phyloP scores from a whole-genome alignment of 768 basidiomycete species.

The Pulveroboletus sp. region DNA sequence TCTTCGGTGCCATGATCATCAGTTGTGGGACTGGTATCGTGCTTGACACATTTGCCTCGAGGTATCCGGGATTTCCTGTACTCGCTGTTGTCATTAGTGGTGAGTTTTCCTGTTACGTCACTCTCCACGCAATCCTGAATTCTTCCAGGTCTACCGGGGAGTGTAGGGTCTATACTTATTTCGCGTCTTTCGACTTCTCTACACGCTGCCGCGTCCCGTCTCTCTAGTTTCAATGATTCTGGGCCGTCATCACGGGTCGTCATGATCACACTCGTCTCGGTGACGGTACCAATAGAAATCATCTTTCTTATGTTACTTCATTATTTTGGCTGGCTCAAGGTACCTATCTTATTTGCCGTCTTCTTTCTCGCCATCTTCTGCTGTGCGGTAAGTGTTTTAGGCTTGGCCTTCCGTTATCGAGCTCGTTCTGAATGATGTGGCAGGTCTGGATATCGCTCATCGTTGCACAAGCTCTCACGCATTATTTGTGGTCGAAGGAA shows the following conservation, averaged over 20 bases:
- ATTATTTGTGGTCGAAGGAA: slow-evolving; percentile 70
- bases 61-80: slow-evolving; percentile 83
- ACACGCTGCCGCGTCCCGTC: slow-evolving; percentile 42
- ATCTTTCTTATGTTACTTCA: slow-evolving; percentile 66
- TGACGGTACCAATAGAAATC: slow-evolving; percentile 78
- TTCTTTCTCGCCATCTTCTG: slow-evolving; percentile 70
- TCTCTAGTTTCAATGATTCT: slow-evolving; percentile 1
- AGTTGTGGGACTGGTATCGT: slow-evolving; percentile 87
- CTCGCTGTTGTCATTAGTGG: slow-evolving; percentile 87
- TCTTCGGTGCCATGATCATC: slow-evolving; percentile 88
- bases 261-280: slow-evolving; percentile 61
- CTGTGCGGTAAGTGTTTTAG: slow-evolving; percentile 54
- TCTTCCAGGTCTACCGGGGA: slow-evolving; percentile 70
- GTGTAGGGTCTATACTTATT: slow-evolving; percentile 85
- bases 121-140: neutral
- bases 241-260: slow-evolving; percentile 47
- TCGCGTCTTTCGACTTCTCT: slow-evolving; percentile 87
- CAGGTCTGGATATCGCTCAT: slow-evolving; percentile 70
- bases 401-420: neutral
- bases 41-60: slow-evolving; percentile 82
- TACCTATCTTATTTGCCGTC: slow-evolving; percentile 63
- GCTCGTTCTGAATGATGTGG: neutral
- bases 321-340: slow-evolving; percentile 70
- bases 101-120: slow-evolving; percentile 26
- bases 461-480: slow-evolving; percentile 62